Evolutionary conservation across 176 grass and related monocot species (phyloP), one percentile per base, ranked within the genome.

Genomic region (Coix lacrymajobi): DNA sequence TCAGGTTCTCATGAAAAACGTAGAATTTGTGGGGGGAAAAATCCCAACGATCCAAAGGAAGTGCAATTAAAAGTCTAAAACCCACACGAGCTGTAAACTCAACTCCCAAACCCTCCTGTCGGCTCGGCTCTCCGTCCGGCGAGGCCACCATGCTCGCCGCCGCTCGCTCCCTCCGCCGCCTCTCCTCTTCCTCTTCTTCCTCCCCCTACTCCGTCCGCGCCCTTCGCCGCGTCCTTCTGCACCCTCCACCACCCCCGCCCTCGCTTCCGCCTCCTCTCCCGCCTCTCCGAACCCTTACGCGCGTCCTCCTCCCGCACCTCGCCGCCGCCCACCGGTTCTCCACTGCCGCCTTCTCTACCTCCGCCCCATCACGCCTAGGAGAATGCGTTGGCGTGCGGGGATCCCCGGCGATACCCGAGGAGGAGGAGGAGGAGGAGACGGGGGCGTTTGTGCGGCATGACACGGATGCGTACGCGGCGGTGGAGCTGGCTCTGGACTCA

Each of bases 401-500:
- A 1, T 1, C 34, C n/a, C 48, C 84, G 14, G 38, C 44, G 32
- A 73, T 88, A 46, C 75, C 79, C 17, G 75, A 60, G 69, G 60
- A 80, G 31, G 65, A 22, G 16, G 68, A 66, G 51, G 88, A 36
- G 15, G 82, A 81, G 22, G 82, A 81, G 33, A 75, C 1, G 61
- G 85, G 75, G 29, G 60, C 46, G 57, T 48, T 70, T 45, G 84
- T 56, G 64, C 81, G 75, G 51, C 87, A 86, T 67, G 92, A 94
- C 46, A 98, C 92, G 25, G 96, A 96, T 65, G 96, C 93, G 17
- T 96, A 92, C 49, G 86, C 81, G 40, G 93, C 96, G 16, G 90
- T 98, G 44, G 93, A 98, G 82, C 87, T 98, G 56, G 96, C 93
- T 16, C 89, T 98, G 57, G 93, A 96, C 69, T 98, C 96, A 7